Conservation (phyloP, 805 yeast species). For the Wickerhamomyces rabaulensis region DNA sequence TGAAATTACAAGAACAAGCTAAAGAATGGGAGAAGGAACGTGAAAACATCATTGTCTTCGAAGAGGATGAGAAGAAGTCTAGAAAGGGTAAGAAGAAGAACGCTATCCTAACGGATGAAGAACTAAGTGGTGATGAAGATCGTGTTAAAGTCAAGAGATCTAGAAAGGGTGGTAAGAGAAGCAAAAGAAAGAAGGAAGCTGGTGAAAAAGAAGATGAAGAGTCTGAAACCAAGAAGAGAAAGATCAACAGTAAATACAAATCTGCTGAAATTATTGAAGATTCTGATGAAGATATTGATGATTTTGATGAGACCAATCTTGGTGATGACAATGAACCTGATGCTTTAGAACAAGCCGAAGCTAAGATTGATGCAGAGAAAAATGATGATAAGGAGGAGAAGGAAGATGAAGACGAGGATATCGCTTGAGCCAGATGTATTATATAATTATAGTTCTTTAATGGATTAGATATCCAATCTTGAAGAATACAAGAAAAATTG, state of each 20-base stretch:
- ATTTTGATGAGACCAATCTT: conserved; percentile 12
- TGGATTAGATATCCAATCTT: not conserved
- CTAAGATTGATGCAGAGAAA: conserved; percentile 14
- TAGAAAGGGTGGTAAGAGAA: conserved; percentile 16
- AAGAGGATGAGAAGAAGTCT: conserved; percentile 31
- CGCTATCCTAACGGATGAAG: conserved; percentile 46
- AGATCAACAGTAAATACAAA: conserved; percentile 25
- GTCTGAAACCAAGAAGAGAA: conserved; percentile 22
- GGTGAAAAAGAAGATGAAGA: conserved; percentile 28
- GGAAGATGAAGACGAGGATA: conserved; percentile 15
- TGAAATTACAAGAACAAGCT: conserved; percentile 50
- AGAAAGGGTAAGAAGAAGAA: conserved; percentile 32
- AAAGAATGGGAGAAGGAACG: conserved; percentile 53
- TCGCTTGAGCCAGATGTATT: not conserved
- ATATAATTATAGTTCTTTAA: not conserved
- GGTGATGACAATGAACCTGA: conserved; percentile 15
- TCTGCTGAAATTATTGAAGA: conserved; percentile 36
- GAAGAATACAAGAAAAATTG: not conserved
- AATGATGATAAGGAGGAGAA: conserved; percentile 11
- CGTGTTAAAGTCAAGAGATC: conserved; percentile 13
- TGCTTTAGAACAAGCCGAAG: conserved; percentile 17
- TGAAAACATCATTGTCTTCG: conserved; percentile 28
- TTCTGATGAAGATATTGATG: conserved; percentile 35
- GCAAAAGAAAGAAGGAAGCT: conserved; percentile 25
- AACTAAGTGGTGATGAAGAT: conserved; percentile 28